Evolutionary conservation across 2,329 filamentous ascomycete species (phyloP).

Genomic region (Dactylella cylindrospora): DNA sequence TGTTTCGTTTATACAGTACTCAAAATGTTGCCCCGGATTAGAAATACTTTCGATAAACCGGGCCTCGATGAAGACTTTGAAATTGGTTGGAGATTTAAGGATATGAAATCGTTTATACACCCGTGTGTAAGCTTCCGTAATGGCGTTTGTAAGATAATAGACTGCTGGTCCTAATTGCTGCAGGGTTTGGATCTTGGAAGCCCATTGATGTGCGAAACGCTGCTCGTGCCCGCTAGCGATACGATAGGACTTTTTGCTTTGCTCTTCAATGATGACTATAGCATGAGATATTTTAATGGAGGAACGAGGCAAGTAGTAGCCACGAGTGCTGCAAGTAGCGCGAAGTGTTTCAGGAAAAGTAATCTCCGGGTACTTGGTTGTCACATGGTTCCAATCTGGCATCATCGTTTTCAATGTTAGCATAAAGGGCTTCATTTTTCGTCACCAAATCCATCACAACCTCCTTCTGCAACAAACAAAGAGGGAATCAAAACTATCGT

Average conservation of each 20-base stretch:
- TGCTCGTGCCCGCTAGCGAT: constrained; percentile 4
- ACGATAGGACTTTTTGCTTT: constrained; percentile 1
- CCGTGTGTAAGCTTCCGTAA: constrained; percentile 8
- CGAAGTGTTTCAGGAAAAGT: constrained; percentile 16
- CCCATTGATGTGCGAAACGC: constrained; percentile 18
- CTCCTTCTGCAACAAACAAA: not conserved
- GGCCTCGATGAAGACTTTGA: not conserved
- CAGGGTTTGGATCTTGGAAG: not conserved
- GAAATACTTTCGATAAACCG: constrained; percentile 5
- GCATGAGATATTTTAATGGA: constrained; percentile 10
- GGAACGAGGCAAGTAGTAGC: not conserved
- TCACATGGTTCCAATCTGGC: constrained; percentile 18
- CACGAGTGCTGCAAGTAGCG: constrained; percentile 8
- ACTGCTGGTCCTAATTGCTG: constrained; percentile 8
- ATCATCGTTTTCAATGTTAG: not conserved
- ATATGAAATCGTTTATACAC: constrained; percentile 11
- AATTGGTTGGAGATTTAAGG: constrained; percentile 3
- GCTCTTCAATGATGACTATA: constrained; percentile 10
- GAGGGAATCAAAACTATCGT: not conserved
- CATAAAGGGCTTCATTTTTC: too few species aligned
- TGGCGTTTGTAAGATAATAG: not conserved
- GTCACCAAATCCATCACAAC: too few species aligned
- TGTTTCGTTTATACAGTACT: not conserved
- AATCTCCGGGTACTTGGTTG: constrained; percentile 20
- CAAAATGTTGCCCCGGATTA: not conserved